Evolutionary conservation across 257 asterid genomes (phyloP).

Genomic region (Solanum phureja): DNA sequence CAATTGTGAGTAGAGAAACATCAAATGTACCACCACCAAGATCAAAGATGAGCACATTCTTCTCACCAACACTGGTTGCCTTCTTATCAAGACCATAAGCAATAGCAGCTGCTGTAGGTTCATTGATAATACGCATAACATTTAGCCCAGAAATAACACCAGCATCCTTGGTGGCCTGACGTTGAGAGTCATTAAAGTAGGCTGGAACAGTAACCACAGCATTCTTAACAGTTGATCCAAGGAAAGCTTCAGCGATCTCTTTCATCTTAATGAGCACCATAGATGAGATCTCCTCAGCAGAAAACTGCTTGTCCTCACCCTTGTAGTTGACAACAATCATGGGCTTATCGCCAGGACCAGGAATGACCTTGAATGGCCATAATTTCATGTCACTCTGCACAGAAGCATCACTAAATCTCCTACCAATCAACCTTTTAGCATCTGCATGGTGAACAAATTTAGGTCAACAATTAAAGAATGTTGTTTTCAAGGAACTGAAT

Average conservation of each 20-base stretch:
- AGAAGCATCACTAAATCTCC: constrained; percentile 55
- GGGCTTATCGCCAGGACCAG: constrained; percentile 86
- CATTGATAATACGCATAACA: constrained; percentile 75
- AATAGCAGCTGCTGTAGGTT: constrained; percentile 90
- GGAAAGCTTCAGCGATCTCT: constrained; percentile 74
- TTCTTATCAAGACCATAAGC: constrained; percentile 86
- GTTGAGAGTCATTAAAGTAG: constrained; percentile 74
- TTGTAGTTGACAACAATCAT: constrained; percentile 60
- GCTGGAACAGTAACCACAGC: constrained; percentile 88
- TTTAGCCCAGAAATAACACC: constrained; percentile 77
- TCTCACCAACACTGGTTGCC: constrained; percentile 74
- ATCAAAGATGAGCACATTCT: constrained; percentile 69
- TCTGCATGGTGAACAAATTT: constrained; percentile 19
- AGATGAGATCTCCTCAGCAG: constrained; percentile 87
- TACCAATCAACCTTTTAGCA: constrained; percentile 76
- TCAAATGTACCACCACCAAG: constrained; percentile 89
- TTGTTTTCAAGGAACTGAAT: neutral
- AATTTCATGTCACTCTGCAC: constrained; percentile 63
- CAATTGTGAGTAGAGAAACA: constrained; percentile 41
- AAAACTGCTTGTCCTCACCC: constrained; percentile 76
- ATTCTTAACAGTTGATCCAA: constrained; percentile 58
- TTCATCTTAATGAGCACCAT: constrained; percentile 75
- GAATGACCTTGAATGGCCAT: constrained; percentile 72
- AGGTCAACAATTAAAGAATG: neutral
- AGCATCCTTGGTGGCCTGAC: constrained; percentile 89